Base-by-base conservation (phyloP, 2,329 filamentous ascomycete genomes). In the Keithomyces neogunnii region DNA sequence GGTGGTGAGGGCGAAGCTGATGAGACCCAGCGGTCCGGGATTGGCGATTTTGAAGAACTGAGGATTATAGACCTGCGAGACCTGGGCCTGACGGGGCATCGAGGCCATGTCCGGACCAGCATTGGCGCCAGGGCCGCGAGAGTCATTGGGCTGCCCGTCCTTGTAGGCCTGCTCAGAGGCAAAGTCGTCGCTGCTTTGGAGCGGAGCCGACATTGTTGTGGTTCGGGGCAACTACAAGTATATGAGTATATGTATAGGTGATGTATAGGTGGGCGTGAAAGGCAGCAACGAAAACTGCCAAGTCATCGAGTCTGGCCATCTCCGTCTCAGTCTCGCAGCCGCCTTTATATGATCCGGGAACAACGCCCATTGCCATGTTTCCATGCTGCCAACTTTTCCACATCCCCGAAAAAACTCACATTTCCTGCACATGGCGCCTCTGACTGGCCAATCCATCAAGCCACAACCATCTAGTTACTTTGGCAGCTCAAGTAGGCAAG, bases 1-100 rank as follows among this genome's bases (percentile, higher is more conserved):
- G 8, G 81, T 84, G 8, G 82, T 84, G 56, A 82, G 62, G n/a
- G 81, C 80, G 66, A 86, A 85, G 67, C 78, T 80, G 48, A 79
- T 75, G 45, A 83, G 72, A 51, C 80, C 80, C 28, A 83, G 71
- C 8, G 80, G 80, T 52, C 78, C 78, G 45, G 80, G 80, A 63
- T 83, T 82, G 62, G 73, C 80, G 60, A 80, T 72, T 55, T 75
- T 77, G 64, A 62, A 61, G 51, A 66, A 63, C 1, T 57, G 56
- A 47, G 66, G 65, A 45, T 67, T 56, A 39, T 58, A 58, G 36
- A 69, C 66, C 53, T 69, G 66, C 10, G 66, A 69, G 29, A 68
- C 59, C 52, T 58, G 68, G 50, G 63, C 60, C 61, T 67, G 66
- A 47, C 66, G 64, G 48, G 62, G 60, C 51, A 58, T 61, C 47